Percentiles rank a stretch among this genome's conserved stretches.
phyloP scores from a whole-genome alignment of 2,329 filamentous ascomycete genomes.

The Coniella lustricola region DNA sequence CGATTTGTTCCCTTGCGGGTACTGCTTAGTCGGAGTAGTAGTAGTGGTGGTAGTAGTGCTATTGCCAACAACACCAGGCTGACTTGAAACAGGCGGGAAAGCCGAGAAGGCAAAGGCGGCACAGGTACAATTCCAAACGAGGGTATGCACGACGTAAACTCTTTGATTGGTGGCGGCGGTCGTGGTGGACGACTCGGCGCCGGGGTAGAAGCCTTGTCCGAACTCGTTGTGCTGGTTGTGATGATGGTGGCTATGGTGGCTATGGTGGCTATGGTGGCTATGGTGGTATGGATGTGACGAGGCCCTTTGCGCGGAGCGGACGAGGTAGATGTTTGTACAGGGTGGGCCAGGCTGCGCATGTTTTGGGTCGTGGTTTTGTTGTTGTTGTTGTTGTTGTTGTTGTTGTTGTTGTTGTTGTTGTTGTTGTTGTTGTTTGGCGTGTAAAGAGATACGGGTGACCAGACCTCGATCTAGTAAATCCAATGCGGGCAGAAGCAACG shows the following conservation, averaged over 20 bases:
- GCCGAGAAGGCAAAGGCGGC: constrained; percentile 72
- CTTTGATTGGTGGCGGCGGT: not conserved
- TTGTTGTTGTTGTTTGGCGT: not conserved
- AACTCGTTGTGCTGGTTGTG: no score
- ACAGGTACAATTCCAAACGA: constrained; percentile 84
- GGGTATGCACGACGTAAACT: constrained; percentile 64
- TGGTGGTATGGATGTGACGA: not conserved
- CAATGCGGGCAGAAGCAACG: constrained; percentile 72
- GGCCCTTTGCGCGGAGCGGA: constrained; percentile 49
- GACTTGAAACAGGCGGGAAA: constrained; percentile 39
- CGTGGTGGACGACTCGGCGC: constrained; percentile 16
- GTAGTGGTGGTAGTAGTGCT: constrained; percentile 8
- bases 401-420: not conserved
- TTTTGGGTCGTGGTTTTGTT: no score
- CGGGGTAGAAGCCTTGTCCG: constrained; percentile 2
- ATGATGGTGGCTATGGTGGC: constrained; percentile 14
- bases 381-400: no score
- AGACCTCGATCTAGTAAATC: constrained; percentile 78
- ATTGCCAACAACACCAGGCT: not conserved
- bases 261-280: constrained; percentile 24
- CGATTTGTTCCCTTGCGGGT: no score
- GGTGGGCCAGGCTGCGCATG: not conserved
- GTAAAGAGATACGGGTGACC: constrained; percentile 43
- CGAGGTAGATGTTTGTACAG: constrained; percentile 47
- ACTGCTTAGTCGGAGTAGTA: no score